Base-by-base conservation (phyloP, 1,139 yeast genomes). In the Yamadazyma jaroonii region DNA sequence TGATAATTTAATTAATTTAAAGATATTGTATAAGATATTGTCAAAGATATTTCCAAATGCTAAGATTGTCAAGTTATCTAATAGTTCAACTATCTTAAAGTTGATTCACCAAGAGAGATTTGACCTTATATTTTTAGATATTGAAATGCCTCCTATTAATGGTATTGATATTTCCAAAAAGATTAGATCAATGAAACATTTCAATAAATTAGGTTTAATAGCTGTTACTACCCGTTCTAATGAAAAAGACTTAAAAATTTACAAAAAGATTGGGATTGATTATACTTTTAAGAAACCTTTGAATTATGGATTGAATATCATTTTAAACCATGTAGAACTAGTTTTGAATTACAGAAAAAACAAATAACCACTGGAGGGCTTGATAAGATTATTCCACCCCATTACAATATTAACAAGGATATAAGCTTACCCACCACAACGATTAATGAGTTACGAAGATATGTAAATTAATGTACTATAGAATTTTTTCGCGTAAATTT, bases 71-170 rank as follows among this genome's bases (percentile, higher is more conserved):
- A 57, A 58, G 37, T 46, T 66, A 4, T 57, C 55, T 32, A 70
- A 68, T 45, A 57, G 65, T 24, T 54, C 65, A 2, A 49, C 53
- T 32, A 67, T 68, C n/a, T 44, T 56, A 34, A 41, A 51, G 9
- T 32, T 53, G 24, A 44, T 62, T 4, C 38, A 44, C 10, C 35
- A 46, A 3, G 50, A 53, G 33, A 41, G 40, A 15, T 68, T 56
- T 41, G 72, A 69, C 41, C 47, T 61, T 34, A 59, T 67, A 9
- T 71, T 71, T 43, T 52, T 71, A 35, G 77, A 71, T 45, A 71
- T 71, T 34, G 77, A 71, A 45, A 71, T 71, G 77, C 77, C 77
- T 3, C 54, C 51, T 6, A 52, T 71, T n/a, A 54, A 64, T 20
- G 77, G 77, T 3, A 50, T 65, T n/a, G 70, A 70, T 22, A 54